Evolutionary conservation across 768 basidiomycete species (phyloP).

Genomic region (Tephrocybe sp.): DNA sequence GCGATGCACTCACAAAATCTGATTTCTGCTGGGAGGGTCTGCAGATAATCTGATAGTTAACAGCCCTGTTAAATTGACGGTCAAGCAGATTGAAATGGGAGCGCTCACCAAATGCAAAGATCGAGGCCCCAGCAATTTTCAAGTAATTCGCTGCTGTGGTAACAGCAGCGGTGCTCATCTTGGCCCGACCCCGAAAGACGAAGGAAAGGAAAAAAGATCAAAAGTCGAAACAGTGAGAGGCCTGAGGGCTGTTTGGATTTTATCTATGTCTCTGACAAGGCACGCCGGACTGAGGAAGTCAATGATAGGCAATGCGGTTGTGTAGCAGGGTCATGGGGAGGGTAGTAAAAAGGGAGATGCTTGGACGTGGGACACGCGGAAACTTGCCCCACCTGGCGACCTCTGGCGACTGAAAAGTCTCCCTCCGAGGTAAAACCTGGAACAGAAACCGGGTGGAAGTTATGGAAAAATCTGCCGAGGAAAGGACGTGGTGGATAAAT

Average conservation of each 20-base stretch:
- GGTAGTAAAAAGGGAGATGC: too few species aligned
- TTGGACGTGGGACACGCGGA: too few species aligned
- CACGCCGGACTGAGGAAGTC: neutral
- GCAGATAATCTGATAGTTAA: slow-evolving; percentile 16
- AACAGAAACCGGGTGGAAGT: too few species aligned
- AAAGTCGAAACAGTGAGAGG: neutral
- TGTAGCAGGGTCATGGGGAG: neutral
- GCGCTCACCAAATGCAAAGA: slow-evolving; percentile 19
- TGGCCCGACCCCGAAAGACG: too few species aligned
- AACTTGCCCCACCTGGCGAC: neutral
- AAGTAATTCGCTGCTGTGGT: slow-evolving; percentile 16
- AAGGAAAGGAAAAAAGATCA: neutral
- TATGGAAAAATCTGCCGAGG: neutral
- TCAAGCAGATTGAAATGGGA: neutral
- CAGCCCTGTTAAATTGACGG: neutral
- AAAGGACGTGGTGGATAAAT: neutral
- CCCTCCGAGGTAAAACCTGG: too few species aligned
- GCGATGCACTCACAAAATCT: slow-evolving; percentile 13
- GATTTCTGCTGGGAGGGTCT: slow-evolving; percentile 19
- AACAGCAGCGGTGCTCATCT: slow-evolving; percentile 4
- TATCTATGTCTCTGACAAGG: neutral
- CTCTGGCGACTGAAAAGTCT: neutral
- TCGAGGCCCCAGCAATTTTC: slow-evolving; percentile 20
- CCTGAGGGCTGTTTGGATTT: neutral
- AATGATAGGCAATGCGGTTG: neutral